A percentile compares a stretch with the other conserved stretches of the same genome.
Conservation (phyloP, 78 protist genomes). For the Dictyostelium purpureum region DNA sequence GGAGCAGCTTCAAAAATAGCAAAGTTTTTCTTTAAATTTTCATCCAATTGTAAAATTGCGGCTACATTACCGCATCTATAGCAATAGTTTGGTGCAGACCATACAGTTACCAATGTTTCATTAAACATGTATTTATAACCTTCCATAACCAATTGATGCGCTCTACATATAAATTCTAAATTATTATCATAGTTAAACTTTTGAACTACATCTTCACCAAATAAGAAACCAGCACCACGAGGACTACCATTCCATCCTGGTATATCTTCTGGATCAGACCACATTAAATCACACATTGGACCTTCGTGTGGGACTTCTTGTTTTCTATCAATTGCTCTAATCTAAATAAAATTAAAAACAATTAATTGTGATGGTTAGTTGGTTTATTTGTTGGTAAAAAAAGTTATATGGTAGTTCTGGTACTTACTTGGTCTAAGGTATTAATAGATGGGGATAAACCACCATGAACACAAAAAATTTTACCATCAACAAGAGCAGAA, state of each 20-base stretch:
- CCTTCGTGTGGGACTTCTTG: constrained; percentile 99
- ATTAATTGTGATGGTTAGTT: background rate
- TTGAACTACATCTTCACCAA: constrained; percentile 96
- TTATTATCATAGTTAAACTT: constrained; percentile 94
- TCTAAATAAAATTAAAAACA: constrained; percentile 57
- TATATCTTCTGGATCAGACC: constrained; percentile 99
- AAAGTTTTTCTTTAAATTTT: constrained; percentile 86
- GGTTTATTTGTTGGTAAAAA: too few relatives aligned
- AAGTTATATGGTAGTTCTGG: too few relatives aligned
- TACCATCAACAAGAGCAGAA: constrained; percentile 95
- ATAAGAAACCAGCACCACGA: constrained; percentile 99
- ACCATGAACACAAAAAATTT: constrained; percentile 98
- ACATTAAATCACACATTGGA: constrained; percentile 99
- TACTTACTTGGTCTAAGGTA: constrained; percentile 93
- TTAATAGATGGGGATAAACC: constrained; percentile 98
- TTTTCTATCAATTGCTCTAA: constrained; percentile 97
- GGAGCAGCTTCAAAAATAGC: constrained; percentile 97
- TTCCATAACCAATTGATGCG: constrained; percentile 99
- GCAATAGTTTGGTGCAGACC: constrained; percentile 99
- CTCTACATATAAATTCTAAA: constrained; percentile 96
- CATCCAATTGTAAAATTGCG: constrained; percentile 96
- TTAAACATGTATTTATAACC: constrained; percentile 98
- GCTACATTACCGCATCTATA: constrained; percentile 99
- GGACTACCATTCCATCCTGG: constrained; percentile 98
- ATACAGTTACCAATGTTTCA: constrained; percentile 97